A percentile compares a stretch with the other conserved stretches of the same genome.
phyloP scores from a whole-genome alignment of 352 stramenopile genomes.

The Poterioochromonas sp. region DNA sequence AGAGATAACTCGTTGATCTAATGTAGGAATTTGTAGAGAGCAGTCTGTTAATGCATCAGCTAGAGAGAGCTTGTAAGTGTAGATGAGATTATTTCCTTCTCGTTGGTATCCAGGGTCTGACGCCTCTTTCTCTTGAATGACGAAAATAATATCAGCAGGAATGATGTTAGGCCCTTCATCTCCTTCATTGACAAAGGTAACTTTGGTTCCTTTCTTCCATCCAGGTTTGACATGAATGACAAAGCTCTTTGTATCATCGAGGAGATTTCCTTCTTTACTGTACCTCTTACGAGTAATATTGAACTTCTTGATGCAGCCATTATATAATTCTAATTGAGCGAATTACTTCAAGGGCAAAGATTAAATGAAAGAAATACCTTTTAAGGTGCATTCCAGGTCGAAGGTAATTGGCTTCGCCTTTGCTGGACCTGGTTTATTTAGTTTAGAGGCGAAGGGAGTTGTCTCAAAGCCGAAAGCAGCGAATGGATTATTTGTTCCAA shows the following conservation, averaged over 20 bases:
- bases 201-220: conserved; percentile 81
- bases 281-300: conserved; percentile 58
- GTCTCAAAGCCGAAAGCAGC: conserved; percentile 69
- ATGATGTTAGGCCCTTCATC: conserved; percentile 53
- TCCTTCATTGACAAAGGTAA: conserved; percentile 57
- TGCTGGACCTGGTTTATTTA: conserved; percentile 42
- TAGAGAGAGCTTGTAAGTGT: conserved; percentile 49
- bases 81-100: conserved; percentile 53
- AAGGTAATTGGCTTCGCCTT: conserved; percentile 59
- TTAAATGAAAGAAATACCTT: not conserved
- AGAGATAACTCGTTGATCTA: conserved; percentile 45
- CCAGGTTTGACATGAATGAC: conserved; percentile 77
- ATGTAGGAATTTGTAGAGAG: conserved; percentile 46
- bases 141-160: conserved; percentile 57
- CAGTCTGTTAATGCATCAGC: conserved; percentile 51
- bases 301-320: conserved; percentile 66
- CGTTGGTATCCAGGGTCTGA: conserved; percentile 48
- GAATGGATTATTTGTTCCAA: conserved; percentile 78
- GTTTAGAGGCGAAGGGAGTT: conserved; percentile 40
- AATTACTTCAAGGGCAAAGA: conserved; percentile 48
- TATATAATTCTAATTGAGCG: conserved; percentile 77
- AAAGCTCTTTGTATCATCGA: conserved; percentile 63
- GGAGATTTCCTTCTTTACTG: conserved; percentile 47
- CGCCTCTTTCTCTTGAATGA: conserved; percentile 54
- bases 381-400: conserved; percentile 47